Percentiles rank a stretch among this genome's conserved stretches.
These are phyloP conservation scores for Talaromyces funiculosus DNA, from an alignment of 2,329 filamentous ascomycete genomes.

Conservation along the genomic window DNA sequence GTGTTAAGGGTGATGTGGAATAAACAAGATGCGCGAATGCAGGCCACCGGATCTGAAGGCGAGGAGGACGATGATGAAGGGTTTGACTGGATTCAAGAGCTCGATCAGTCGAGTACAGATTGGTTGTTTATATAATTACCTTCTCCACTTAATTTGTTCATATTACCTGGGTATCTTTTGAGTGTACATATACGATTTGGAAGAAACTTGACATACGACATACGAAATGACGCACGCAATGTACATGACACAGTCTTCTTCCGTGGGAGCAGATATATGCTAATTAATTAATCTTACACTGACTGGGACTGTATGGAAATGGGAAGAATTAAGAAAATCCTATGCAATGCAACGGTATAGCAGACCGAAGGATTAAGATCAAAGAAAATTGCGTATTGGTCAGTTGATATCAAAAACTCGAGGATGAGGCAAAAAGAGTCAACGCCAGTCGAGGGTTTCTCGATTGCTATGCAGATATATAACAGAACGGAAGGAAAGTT, in stretches of 20 bases:
- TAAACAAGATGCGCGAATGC: slow-evolving; percentile 30
- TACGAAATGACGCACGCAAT: no score
- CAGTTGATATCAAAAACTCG: background rate
- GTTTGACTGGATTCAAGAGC: slow-evolving; percentile 38
- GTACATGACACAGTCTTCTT: no score
- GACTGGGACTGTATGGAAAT: no score
- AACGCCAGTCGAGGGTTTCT: slow-evolving; percentile 5
- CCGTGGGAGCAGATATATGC: no score
- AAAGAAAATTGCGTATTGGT: background rate
- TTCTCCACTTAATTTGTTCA: background rate
- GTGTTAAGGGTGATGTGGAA: slow-evolving; percentile 38
- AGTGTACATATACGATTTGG: no score
- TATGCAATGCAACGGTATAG: no score
- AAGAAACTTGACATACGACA: no score
- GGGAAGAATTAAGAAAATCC: no score
- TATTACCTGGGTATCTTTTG: no score
- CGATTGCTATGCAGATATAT: slow-evolving; percentile 6
- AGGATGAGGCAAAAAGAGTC: background rate
- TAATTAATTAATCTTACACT: no score
- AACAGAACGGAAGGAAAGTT: background rate
- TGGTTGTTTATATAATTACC: slow-evolving; percentile 37
- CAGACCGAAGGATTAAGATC: background rate
- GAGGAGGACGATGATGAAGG: slow-evolving; percentile 21
- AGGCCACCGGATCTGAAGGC: background rate
- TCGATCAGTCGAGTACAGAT: slow-evolving; percentile 35